Evolutionary conservation across 225 moss, liverwort and hornwort species (phyloP), one percentile per base, ranked within the genome.

Genomic region (Straminergon stramineum): DNA sequence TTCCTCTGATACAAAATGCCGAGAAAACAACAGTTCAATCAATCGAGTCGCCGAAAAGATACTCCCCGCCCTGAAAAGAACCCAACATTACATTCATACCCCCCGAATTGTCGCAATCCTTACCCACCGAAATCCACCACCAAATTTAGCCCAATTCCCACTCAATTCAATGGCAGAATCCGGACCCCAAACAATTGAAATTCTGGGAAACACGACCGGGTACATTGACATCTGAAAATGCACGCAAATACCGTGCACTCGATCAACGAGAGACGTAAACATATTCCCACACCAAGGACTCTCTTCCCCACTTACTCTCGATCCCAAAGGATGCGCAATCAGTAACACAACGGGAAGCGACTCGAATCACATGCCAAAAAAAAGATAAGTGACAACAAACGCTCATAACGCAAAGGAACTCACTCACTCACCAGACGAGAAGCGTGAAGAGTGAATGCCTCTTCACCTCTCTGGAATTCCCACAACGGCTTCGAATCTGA

Each of bases 401-500:
- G 71, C 85, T 34, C 77, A 71, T 27, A 56, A 57, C 62, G 43
- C n/a, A 20, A 37, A 48, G 60, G 60, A 69, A 70, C 81, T 80
- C 55, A 39, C 32, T 41, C 26, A 65, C 81, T 83, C 65, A 66
- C 65, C 81, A 68, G 73, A 70, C 48, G 21, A 16, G 60, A 66
- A 82, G 60, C 55, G 45, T 23, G 28, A 75, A 65, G n/a, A 30
- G 56, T 30, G 30, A 55, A 87, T 57, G 84, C 79, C 91, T 80
- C 84, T 88, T 91, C 91, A 87, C 90, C 84, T 86, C 92, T 77
- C 56, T 45, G 10, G 67, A 87, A 87, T 45, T 87, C 84, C 56
- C 84, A 63, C 70, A 85, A 91, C 91, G 85, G 85, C 81, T 85
- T 88, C 85, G 79, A 91, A 87, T 84, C 91, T 78, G 32, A 69